These are phyloP conservation scores for Mucor racemosus DNA, from an alignment of 371 early-diverging fungal genomes.

Conservation along the genomic window DNA sequence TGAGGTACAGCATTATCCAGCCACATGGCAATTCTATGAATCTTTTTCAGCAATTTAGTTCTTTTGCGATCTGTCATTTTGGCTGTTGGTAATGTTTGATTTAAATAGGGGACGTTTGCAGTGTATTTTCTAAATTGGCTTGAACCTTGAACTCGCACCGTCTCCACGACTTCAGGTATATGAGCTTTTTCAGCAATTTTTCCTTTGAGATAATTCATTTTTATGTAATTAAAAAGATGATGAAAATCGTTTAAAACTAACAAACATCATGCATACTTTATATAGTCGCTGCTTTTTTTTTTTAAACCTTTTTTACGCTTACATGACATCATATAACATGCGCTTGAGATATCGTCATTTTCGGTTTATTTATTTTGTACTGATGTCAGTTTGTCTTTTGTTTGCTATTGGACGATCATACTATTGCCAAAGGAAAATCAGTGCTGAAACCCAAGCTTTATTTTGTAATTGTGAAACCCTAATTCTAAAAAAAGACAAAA, in stretches of 20 bases:
- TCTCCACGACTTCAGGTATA: constrained; percentile 28
- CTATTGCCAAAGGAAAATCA: too few relatives aligned
- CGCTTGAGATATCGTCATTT: not conserved
- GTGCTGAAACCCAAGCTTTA: constrained; percentile 1
- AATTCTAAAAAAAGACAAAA: not conserved
- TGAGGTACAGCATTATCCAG: constrained; percentile 49
- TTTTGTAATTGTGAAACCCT: not conserved
- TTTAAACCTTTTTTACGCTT: not conserved
- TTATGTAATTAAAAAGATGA: not conserved
- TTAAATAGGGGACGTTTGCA: constrained; percentile 29
- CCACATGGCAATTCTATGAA: constrained; percentile 37
- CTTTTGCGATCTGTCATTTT: constrained; percentile 32
- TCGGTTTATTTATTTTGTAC: not conserved
- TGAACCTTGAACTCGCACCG: constrained; percentile 26
- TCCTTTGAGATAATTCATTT: constrained; percentile 36
- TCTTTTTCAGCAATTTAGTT: constrained; percentile 31
- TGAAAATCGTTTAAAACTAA: too few relatives aligned
- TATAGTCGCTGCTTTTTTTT: too few relatives aligned
- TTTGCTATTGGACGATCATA: not conserved
- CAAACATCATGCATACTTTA: too few relatives aligned
- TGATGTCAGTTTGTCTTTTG: not conserved
- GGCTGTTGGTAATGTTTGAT: constrained; percentile 31
- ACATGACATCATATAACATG: not conserved
- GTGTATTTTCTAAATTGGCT: constrained; percentile 21
- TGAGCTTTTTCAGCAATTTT: constrained; percentile 32